phyloP scores from a whole-genome alignment of 1,284 basidiomycete genomes.

The Coniferiporia sulphurascens region DNA sequence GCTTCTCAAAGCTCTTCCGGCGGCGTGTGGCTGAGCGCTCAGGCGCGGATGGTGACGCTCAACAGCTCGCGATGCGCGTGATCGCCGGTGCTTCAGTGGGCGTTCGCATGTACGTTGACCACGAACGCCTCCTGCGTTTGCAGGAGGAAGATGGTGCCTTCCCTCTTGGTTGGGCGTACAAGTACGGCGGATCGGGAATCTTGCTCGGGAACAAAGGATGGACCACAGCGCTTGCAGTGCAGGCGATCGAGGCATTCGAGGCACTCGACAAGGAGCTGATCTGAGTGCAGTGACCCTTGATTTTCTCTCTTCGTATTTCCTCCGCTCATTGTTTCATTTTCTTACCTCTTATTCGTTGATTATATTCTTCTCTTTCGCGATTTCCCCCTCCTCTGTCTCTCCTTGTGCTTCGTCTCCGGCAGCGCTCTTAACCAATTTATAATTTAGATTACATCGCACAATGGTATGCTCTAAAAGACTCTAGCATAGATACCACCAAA shows the following conservation, averaged over 20 bases:
- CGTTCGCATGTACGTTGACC: constrained; percentile 15
- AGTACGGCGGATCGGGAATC: constrained; percentile 20
- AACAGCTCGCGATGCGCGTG: constrained; percentile 21
- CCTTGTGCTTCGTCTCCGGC: neutral
- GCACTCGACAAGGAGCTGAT: constrained; percentile 12
- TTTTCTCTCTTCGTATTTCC: neutral
- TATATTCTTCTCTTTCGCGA: neutral
- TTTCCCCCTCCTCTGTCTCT: neutral
- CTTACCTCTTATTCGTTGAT: constrained; percentile 6
- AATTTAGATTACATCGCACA: constrained; percentile 7
- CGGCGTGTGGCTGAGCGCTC: constrained; percentile 17
- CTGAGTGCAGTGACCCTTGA: neutral
- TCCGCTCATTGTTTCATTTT: neutral
- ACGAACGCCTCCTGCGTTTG: constrained; percentile 14
- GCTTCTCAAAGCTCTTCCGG: constrained; percentile 10
- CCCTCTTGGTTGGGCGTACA: constrained; percentile 20
- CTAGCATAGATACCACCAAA: neutral
- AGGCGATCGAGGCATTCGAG: constrained; percentile 18
- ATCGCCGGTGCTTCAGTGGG: constrained; percentile 16
- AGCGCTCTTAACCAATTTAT: constrained; percentile 6
- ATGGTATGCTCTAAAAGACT: neutral
- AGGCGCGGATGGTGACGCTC: constrained; percentile 16
- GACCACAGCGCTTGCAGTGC: constrained; percentile 21
- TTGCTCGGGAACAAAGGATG: constrained; percentile 20
- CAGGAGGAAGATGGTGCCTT: constrained; percentile 21